Evolutionary conservation across 371 early-diverging fungal species (phyloP).

Genomic region (Mortierella sp.): DNA sequence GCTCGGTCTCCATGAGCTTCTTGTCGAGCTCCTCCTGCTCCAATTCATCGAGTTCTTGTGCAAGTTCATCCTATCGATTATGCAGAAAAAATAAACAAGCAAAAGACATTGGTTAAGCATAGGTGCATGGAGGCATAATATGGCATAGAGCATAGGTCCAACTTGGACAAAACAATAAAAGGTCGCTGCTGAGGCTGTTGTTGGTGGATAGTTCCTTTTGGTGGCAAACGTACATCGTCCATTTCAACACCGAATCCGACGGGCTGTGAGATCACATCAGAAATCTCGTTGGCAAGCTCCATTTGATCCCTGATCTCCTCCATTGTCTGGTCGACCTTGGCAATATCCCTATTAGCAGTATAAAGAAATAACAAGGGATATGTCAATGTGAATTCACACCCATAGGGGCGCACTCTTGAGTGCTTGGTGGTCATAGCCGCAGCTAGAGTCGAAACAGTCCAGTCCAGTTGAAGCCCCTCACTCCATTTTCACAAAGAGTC

Average conservation of each 20-base stretch:
- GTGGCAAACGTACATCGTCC: conserved; percentile 77
- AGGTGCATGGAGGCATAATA: too few relatives aligned
- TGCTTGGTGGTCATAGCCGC: neutral
- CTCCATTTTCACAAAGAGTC: conserved; percentile 3
- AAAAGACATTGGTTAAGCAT: neutral
- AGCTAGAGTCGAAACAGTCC: neutral
- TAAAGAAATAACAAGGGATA: neutral
- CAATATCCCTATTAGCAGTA: conserved; percentile 80
- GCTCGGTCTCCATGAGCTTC: conserved; percentile 84
- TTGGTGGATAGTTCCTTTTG: neutral
- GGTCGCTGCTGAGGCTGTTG: neutral
- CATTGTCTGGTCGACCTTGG: conserved; percentile 96
- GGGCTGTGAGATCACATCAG: conserved; percentile 94
- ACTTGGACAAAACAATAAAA: neutral
- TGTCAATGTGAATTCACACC: conserved; percentile 10
- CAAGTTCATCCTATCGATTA: conserved; percentile 82
- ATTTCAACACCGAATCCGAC: conserved; percentile 86
- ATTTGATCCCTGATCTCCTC: conserved; percentile 98
- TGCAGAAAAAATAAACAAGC: conserved; percentile 8
- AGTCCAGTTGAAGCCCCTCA: neutral
- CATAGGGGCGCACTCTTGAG: neutral
- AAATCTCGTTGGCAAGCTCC: conserved; percentile 96
- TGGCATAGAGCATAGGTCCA: too few relatives aligned
- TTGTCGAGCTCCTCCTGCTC: conserved; percentile 95
- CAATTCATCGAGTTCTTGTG: conserved; percentile 91